phyloP scores from a whole-genome alignment of 306 rosid genomes.

The Cicer pinnatifidum region DNA sequence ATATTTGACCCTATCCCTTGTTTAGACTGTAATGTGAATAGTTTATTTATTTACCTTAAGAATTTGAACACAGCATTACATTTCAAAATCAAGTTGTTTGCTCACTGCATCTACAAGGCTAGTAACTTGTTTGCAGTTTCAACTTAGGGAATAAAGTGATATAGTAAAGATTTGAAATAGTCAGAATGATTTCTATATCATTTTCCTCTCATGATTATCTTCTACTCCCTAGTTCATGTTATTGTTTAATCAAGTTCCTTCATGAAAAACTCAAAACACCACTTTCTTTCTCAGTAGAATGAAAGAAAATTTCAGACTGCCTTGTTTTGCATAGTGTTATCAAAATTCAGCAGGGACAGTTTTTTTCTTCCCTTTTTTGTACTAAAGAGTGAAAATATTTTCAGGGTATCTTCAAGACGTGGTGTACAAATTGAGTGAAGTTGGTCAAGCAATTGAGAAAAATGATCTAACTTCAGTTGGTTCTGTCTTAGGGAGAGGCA shows the following conservation, averaged over 20 bases:
- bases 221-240: too few species aligned
- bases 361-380: not conserved
- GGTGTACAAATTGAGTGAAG: slow-evolving; percentile 83
- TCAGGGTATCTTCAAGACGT: slow-evolving; percentile 85
- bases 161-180: too few species aligned
- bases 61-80: not conserved
- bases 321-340: not conserved
- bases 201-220: too few species aligned
- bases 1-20: not conserved
- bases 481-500: slow-evolving; percentile 76
- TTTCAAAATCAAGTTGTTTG: not conserved
- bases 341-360: slow-evolving; percentile 9
- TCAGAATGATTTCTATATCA: too few species aligned
- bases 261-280: not conserved
- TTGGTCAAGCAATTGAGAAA: slow-evolving; percentile 84
- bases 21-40: slow-evolving; percentile 1
- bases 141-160: too few species aligned
- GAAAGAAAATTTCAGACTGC: not conserved
- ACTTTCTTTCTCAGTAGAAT: not conserved
- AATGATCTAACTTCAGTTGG: slow-evolving; percentile 75
- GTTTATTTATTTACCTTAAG: not conserved
- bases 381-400: slow-evolving; percentile 29
- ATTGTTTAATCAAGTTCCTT: not conserved
- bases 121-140: too few species aligned
- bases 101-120: not conserved